phyloP scores from a whole-genome alignment of 1,284 basidiomycete genomes.

The Sanguinoderma infundibulare region DNA sequence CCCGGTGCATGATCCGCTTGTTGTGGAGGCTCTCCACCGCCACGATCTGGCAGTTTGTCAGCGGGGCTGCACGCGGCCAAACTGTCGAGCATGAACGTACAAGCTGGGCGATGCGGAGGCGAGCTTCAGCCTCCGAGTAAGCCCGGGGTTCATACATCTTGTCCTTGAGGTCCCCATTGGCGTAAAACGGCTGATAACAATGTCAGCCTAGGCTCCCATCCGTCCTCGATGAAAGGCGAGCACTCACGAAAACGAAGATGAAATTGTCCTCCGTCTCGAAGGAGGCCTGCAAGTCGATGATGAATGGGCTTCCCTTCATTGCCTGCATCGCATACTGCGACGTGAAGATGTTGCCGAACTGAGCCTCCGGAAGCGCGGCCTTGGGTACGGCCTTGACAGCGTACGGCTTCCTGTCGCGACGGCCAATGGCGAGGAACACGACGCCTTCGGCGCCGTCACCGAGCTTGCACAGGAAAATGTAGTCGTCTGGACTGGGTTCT shows the following conservation, averaged over 20 bases:
- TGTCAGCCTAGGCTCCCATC: neutral
- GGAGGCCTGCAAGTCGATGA: neutral
- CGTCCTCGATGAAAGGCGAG: neutral
- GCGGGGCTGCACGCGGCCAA: neutral
- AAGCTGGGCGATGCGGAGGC: conserved; percentile 27
- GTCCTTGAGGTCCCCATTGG: neutral
- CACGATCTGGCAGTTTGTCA: conserved; percentile 43
- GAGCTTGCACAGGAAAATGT: neutral
- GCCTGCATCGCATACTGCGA: neutral
- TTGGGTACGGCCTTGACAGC: neutral
- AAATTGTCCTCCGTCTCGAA: neutral
- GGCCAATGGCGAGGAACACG: neutral
- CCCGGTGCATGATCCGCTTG: conserved; percentile 40
- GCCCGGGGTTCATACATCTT: neutral
- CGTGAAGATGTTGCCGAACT: neutral
- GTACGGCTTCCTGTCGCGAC: neutral
- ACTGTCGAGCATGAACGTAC: conserved; percentile 12
- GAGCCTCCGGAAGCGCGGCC: neutral
- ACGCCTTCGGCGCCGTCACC: neutral
- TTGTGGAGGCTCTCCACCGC: conserved; percentile 45
- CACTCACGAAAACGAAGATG: neutral
- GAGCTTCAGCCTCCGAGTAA: conserved; percentile 6
- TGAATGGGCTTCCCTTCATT: neutral
- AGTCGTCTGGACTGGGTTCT: neutral
- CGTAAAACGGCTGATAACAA: neutral